Percentiles rank a stretch among this genome's conserved stretches.
phyloP scores from a whole-genome alignment of 495 filamentous ascomycete genomes.

The Aspergillus haitiensis region DNA sequence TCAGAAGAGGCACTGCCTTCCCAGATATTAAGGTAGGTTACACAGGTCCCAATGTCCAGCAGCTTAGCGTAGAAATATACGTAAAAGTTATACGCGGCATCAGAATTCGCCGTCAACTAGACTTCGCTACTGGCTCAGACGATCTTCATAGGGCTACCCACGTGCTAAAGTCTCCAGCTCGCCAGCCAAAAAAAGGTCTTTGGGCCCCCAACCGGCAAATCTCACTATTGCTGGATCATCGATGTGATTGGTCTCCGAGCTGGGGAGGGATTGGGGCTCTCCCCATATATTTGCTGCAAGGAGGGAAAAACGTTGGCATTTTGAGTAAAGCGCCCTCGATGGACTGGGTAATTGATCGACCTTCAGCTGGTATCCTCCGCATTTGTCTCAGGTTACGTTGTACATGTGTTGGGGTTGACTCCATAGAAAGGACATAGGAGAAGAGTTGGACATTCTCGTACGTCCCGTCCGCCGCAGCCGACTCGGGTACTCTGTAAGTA shows the following conservation, averaged over 20 bases:
- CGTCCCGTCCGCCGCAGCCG: background rate
- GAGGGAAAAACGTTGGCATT: background rate
- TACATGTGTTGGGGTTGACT: too few relatives aligned
- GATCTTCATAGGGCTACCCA: background rate
- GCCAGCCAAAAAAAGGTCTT: background rate
- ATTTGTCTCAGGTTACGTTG: background rate
- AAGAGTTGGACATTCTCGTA: background rate
- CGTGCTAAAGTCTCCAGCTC: background rate
- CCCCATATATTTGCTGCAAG: background rate
- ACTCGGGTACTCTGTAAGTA: background rate
- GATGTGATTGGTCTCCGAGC: background rate
- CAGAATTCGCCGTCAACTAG: background rate
- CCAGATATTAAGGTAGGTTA: background rate
- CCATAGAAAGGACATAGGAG: too few relatives aligned
- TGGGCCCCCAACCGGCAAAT: background rate
- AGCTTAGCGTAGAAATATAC: background rate
- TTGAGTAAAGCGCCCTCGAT: background rate
- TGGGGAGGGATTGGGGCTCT: background rate
- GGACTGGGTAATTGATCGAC: conserved; percentile 1
- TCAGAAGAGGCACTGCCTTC: background rate
- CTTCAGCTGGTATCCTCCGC: background rate
- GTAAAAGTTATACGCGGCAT: background rate
- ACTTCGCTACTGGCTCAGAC: background rate
- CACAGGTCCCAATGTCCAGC: background rate
- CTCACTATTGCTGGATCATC: background rate